Conservation (phyloP, 345 rosid species). For the Eucalyptus brandiana region DNA sequence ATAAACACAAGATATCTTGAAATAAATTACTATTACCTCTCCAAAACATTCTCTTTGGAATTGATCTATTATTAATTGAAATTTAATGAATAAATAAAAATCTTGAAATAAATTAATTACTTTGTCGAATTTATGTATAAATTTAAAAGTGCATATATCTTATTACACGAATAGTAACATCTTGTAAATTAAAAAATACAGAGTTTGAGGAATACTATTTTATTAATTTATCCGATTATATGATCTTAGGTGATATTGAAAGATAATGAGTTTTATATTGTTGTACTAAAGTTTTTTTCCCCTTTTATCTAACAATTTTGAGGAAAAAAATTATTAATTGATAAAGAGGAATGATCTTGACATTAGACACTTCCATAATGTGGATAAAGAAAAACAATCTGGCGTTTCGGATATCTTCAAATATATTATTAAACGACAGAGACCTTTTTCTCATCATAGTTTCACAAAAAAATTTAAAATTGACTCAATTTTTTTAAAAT, state of each 20-base stretch:
- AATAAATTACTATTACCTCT: neutral
- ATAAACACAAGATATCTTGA: neutral
- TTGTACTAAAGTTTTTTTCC: neutral
- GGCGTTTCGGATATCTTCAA: neutral
- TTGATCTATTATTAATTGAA: neutral
- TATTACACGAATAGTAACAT: neutral
- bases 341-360: neutral
- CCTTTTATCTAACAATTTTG: neutral
- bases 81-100: neutral
- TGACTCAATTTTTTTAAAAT: neutral
- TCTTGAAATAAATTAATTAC: neutral
- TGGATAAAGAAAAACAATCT: neutral
- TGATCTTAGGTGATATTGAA: neutral
- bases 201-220: neutral
- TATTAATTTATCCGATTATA: neutral
- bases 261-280: neutral
- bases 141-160: neutral
- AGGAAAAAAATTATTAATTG: neutral
- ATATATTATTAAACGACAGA: neutral
- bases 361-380: neutral
- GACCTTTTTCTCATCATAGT: neutral
- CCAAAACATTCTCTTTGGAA: neutral
- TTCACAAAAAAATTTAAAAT: neutral
- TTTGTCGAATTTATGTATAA: too few relatives aligned
- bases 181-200: neutral